phyloP scores from a whole-genome alignment of 805 yeast species.

The Teunomyces funiuensis region DNA sequence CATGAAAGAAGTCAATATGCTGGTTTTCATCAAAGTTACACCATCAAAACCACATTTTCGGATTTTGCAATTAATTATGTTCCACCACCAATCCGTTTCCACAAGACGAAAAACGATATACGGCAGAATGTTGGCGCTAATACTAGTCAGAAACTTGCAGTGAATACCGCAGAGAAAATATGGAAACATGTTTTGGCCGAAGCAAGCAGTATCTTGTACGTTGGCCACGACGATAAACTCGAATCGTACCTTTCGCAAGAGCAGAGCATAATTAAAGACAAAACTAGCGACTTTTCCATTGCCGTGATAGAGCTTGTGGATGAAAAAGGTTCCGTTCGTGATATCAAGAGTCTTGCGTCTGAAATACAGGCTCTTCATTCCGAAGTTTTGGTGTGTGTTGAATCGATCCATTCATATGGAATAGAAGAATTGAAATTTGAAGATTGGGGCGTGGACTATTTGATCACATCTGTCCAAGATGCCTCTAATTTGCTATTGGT shows the following conservation, averaged over 20 bases:
- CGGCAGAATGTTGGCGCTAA: background rate
- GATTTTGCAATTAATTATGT: background rate
- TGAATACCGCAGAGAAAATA: background rate
- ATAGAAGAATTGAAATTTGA: constrained; percentile 15
- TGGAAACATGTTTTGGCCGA: background rate
- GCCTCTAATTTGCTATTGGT: background rate
- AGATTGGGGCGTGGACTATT: constrained; percentile 15
- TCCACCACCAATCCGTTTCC: background rate
- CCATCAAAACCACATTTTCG: background rate
- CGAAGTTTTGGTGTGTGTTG: constrained; percentile 5
- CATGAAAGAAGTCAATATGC: constrained; percentile 16
- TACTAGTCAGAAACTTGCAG: background rate
- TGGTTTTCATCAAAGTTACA: background rate
- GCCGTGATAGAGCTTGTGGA: constrained; percentile 1
- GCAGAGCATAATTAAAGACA: background rate
- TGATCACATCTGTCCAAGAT: constrained; percentile 4
- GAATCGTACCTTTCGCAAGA: background rate
- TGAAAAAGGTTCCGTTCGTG: background rate
- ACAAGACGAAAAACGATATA: background rate
- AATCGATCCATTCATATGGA: constrained; percentile 12
- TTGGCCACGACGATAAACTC: constrained; percentile 1
- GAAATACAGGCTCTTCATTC: background rate
- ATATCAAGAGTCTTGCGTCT: background rate
- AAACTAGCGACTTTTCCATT: background rate
- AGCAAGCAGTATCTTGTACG: background rate